A percentile compares a stretch with the other conserved stretches of the same genome.
These are phyloP conservation scores for Tolypocladium album DNA, from an alignment of 2,329 filamentous ascomycete species.

Conservation along the genomic window DNA sequence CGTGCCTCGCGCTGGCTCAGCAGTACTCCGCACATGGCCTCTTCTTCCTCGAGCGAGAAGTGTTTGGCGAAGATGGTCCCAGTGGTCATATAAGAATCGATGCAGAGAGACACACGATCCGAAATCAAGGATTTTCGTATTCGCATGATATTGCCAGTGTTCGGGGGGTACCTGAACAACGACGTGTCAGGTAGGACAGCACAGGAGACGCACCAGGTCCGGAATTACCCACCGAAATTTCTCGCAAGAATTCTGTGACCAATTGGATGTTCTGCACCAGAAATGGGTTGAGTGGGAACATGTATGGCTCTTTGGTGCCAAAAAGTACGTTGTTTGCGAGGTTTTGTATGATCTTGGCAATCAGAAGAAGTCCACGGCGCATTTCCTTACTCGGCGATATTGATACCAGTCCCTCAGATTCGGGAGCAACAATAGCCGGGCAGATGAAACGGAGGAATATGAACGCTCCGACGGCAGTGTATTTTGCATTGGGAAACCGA, in stretches of 20 bases:
- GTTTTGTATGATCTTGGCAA: conserved; percentile 62
- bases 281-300: conserved; percentile 61
- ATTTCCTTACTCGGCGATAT: conserved; percentile 55
- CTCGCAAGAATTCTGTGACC: conserved; percentile 55
- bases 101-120: conserved; percentile 61
- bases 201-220: background rate
- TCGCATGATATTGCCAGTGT: conserved; percentile 26
- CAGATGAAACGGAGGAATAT: conserved; percentile 65
- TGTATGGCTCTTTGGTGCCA: conserved; percentile 61
- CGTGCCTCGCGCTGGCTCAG: conserved; percentile 38
- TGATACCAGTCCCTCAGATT: conserved; percentile 54
- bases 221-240: conserved; percentile 48
- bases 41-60: conserved; percentile 49
- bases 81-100: conserved; percentile 60
- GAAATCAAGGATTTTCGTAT: conserved; percentile 52
- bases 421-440: conserved; percentile 60
- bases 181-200: background rate
- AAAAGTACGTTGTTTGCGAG: conserved; percentile 63
- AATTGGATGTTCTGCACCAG: conserved; percentile 57
- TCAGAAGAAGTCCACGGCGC: conserved; percentile 55
- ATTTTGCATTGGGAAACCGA: conserved; percentile 58
- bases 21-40: conserved; percentile 43
- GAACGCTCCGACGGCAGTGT: conserved; percentile 61
- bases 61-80: conserved; percentile 58
- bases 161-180: conserved; percentile 33